phyloP scores from a whole-genome alignment of 108 stramenopile genomes.

The Pseudonitzschia pungens region DNA sequence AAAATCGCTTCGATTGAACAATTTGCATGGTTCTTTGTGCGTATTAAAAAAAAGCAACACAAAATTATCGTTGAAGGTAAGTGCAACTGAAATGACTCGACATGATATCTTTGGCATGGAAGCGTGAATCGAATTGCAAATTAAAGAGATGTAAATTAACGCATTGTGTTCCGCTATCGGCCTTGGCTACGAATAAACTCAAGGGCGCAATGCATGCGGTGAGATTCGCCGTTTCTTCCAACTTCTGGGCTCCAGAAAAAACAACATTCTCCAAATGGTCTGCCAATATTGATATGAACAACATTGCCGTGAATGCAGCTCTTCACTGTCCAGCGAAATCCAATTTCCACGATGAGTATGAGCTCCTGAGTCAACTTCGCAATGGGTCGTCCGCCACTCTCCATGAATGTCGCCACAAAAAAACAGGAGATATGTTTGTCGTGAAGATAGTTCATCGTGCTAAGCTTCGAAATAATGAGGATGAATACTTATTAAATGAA shows the following conservation, averaged over 20 bases:
- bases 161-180: background rate
- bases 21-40: slow-evolving; percentile 45
- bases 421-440: slow-evolving; percentile 28
- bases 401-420: slow-evolving; percentile 42
- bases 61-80: slow-evolving; percentile 24
- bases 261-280: slow-evolving; percentile 30
- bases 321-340: slow-evolving; percentile 17
- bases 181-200: background rate
- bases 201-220: slow-evolving; percentile 59
- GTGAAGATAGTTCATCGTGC: slow-evolving; percentile 39
- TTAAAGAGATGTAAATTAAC: background rate
- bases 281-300: slow-evolving; percentile 19
- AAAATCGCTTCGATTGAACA: slow-evolving; percentile 23
- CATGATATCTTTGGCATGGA: too few species aligned
- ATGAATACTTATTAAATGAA: slow-evolving; percentile 46
- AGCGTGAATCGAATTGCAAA: too few species aligned
- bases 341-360: slow-evolving; percentile 59
- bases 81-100: background rate
- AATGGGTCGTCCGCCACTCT: slow-evolving; percentile 91
- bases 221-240: slow-evolving; percentile 38
- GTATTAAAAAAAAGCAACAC: slow-evolving; percentile 27
- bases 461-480: slow-evolving; percentile 18
- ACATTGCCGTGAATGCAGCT: slow-evolving; percentile 31
- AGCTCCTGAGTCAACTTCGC: slow-evolving; percentile 50
- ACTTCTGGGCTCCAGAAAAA: slow-evolving; percentile 49